A percentile compares a stretch with the other conserved stretches of the same genome.
Evolutionary conservation across 441 rosid genomes (phyloP).

Genomic region (Adansonia grandidieri): DNA sequence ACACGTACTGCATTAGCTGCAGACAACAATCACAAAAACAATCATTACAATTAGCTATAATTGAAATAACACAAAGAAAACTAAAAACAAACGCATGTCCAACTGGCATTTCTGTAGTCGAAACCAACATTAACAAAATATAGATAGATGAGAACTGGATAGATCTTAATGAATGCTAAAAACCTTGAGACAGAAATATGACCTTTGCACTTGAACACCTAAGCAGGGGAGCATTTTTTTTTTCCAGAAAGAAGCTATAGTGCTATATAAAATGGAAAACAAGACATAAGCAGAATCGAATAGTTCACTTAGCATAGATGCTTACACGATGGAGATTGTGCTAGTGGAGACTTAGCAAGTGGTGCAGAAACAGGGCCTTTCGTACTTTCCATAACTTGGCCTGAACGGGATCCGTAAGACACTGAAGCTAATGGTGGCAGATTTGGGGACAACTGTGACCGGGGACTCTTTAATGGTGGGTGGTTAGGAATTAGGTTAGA

Average conservation of each 20-base stretch:
- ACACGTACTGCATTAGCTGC: constrained; percentile 44
- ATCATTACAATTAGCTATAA: not conserved
- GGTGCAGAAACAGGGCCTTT: constrained; percentile 40
- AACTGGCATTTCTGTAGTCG: not conserved
- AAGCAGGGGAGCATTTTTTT: not conserved
- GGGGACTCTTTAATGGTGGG: constrained; percentile 33
- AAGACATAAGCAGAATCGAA: not conserved
- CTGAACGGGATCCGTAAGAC: constrained; percentile 36
- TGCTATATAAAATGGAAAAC: not conserved
- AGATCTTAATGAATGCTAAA: not conserved
- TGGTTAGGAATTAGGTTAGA: constrained; percentile 35
- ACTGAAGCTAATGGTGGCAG: constrained; percentile 44
- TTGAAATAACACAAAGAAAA: not conserved
- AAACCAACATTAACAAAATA: not conserved
- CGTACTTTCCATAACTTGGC: constrained; percentile 18
- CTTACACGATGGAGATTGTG: constrained; percentile 57
- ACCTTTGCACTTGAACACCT: not conserved
- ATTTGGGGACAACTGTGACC: constrained; percentile 33
- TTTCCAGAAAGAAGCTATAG: too few relatives aligned
- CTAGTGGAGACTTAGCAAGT: constrained; percentile 40
- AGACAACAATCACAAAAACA: not conserved
- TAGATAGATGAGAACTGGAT: not conserved
- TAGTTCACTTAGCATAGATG: constrained; percentile 17
- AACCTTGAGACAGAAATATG: not conserved
- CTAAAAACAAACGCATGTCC: not conserved